Conservation (phyloP, 352 stramenopile species). For the Phytophthora pseudosyringae region DNA sequence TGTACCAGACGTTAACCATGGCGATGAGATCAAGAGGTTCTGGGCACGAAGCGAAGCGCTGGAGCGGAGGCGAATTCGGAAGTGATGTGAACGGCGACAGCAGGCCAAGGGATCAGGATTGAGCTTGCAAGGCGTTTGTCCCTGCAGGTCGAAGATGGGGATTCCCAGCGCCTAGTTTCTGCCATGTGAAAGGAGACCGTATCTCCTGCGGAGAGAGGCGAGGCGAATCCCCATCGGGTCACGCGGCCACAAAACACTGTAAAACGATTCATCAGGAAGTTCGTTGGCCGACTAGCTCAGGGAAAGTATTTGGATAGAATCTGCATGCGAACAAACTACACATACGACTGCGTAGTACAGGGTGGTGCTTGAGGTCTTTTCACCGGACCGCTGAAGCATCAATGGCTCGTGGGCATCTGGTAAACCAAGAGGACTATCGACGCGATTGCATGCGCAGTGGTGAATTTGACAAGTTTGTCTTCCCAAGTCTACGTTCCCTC, state of each 20-base stretch:
- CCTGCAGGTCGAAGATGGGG: conserved; percentile 17
- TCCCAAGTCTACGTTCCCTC: not conserved
- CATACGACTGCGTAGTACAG: conserved; percentile 8
- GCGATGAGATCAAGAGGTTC: conserved; percentile 5
- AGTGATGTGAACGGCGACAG: conserved; percentile 26
- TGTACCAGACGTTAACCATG: conserved; percentile 60
- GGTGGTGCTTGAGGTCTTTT: not conserved
- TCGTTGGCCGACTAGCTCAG: not conserved
- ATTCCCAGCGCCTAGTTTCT: conserved; percentile 22
- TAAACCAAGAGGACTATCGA: conserved; percentile 10
- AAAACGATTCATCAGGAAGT: conserved; percentile 22
- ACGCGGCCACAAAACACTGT: not conserved
- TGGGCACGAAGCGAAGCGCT: conserved; percentile 10
- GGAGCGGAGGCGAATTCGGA: conserved; percentile 17
- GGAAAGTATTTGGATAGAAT: not conserved
- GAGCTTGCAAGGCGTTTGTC: conserved; percentile 5
- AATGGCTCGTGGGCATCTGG: conserved; percentile 13
- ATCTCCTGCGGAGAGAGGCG: conserved; percentile 23
- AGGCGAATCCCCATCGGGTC: conserved; percentile 13
- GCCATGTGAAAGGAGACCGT: conserved; percentile 19
- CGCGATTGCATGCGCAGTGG: conserved; percentile 10
- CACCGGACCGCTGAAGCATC: conserved; percentile 12
- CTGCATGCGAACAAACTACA: conserved; percentile 1
- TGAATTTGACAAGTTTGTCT: not conserved
- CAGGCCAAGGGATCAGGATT: conserved; percentile 25